Evolutionary conservation across 2,329 filamentous ascomycete species (phyloP), one percentile per base, ranked within the genome.

Genomic region (Colletotrichum caudatum): DNA sequence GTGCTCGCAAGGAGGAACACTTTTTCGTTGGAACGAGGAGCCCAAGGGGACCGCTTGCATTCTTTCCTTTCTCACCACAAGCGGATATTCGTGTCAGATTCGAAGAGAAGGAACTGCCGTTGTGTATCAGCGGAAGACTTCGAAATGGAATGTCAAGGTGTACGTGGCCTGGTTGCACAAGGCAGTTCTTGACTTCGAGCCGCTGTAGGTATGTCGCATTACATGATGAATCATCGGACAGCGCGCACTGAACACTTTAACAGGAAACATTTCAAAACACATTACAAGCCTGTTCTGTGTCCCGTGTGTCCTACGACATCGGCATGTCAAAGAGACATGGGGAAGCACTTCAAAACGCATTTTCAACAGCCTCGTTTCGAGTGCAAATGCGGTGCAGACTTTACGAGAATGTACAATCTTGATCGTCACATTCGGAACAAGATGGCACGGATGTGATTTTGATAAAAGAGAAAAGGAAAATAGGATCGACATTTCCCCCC

Each of bases 341-440:
- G 5, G 2, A 69, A 44, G 2, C 66, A 69, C 1, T 54, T n/a
- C 26, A 9, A n/a, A 1, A 59, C 53, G 4, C 66, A 69, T 12
- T 69, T 64, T n/a, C 23, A n/a, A 1, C 33, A 26, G 5, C 53
- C 53, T 18, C 39, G 44, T 1, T 54, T 20, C 1, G 12, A 37
- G 26, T 69, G 66, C 29, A 44, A 35, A 3, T 69, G 66, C 29
- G 12, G 11, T 0, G 26, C 20, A 2, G 1, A 1, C 9, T 69
- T 46, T n/a, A 48, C 44, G 12, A 69, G 35, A 14, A n/a, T 51
- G 44, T 46, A 60, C 20, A 69, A 69, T 3, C 44, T 64, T 1
- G 35, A 53, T 0, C 46, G 18, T n/a, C 66, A 69, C 18, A 26
- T 64, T 48, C 50, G 37, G 29, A 64, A 12, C 23, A 41, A 23